Evolutionary conservation across 2,329 filamentous ascomycete species (phyloP), one percentile per base, ranked within the genome.

Genomic region (Trichoderma koningii): DNA sequence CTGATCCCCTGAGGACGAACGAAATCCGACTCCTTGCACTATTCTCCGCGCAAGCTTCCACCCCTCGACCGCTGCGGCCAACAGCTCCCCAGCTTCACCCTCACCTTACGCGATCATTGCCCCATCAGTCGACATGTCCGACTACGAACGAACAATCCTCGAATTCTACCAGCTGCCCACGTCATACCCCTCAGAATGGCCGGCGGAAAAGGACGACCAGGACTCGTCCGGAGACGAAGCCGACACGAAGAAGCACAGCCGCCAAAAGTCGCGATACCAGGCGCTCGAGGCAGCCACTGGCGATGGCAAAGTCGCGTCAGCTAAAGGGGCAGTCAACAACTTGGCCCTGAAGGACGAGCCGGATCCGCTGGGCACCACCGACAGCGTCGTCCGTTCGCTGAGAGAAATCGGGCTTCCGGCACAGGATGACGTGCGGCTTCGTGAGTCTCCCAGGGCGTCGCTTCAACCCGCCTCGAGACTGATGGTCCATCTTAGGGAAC

Each of bases 271-370:
- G 53, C 86, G 91, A 72, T 97, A 92, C 76, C 92, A 93, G 68
- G 92, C 91, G 19, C 85, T 98, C 59, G 92, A 95, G 75, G 85
- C 89, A 66, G 87, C 87, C 61, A 85, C 89, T 55, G 90, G 89
- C 76, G 86, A 88, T 70, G 85, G 85, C 71, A 91, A 86, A 74
- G 79, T 83, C 56, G 79, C 91, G 15, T 78, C 91, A 19, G 85
- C 89, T 5, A 87, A 92, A 74, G 87, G 85, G 73, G 85, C 84
- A 56, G 80, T 77, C 67, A 85, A 87, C 72, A 95, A 88, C 71
- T 78, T 94, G 67, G 91, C 96, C 34, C 91, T 95, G 73, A 90
- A 90, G 74, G 95, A 99, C 75, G 96, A 99, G 76, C 86, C 92
- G 2, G 95, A 99, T 78, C 93, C 95, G 5, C 78, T 99, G 61